Conservation (phyloP, 106 monocot genomes). For the Dioscorea dumetorum region DNA sequence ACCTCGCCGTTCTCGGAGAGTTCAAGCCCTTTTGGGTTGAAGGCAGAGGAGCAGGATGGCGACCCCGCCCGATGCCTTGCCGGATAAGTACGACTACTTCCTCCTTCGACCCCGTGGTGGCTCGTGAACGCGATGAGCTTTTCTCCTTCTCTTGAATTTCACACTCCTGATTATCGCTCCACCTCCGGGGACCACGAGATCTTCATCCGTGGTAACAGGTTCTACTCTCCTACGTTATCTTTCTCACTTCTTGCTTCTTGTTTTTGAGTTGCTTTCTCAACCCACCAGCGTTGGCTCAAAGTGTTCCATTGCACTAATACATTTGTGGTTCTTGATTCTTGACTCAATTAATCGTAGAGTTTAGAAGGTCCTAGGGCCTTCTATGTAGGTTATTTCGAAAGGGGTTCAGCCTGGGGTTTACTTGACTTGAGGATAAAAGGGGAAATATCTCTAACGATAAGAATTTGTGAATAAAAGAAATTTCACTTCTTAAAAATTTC, state of each 20-base stretch:
- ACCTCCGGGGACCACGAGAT: slow-evolving; percentile 77
- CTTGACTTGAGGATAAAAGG: too few species aligned
- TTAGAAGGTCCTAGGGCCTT: too few species aligned
- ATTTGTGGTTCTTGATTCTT: too few species aligned
- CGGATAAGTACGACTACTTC: slow-evolving; percentile 56
- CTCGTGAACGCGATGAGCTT: slow-evolving; percentile 31
- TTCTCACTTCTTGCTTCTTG: slow-evolving; percentile 1
- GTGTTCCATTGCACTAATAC: too few species aligned
- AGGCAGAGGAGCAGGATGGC: slow-evolving; percentile 53
- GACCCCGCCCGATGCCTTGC: slow-evolving; percentile 11
- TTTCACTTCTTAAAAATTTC: too few species aligned
- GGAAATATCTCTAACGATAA: too few species aligned
- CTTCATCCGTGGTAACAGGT: slow-evolving; percentile 86
- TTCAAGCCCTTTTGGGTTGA: slow-evolving; percentile 82
- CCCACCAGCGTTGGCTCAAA: too few species aligned
- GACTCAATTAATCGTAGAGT: too few species aligned
- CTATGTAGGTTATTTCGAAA: too few species aligned
- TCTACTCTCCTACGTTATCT: not conserved
- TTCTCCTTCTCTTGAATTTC: slow-evolving; percentile 17
- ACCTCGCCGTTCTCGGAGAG: slow-evolving; percentile 70
- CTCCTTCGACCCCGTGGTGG: slow-evolving; percentile 68
- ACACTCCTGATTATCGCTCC: slow-evolving; percentile 15
- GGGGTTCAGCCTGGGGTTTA: too few species aligned
- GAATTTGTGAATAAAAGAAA: too few species aligned
- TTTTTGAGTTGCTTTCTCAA: not conserved